Percentiles rank a stretch among this genome's conserved stretches.
These are phyloP conservation scores for Hirsutella minnesotensis DNA, from an alignment of 2,329 filamentous ascomycete species.

Conservation along the genomic window DNA sequence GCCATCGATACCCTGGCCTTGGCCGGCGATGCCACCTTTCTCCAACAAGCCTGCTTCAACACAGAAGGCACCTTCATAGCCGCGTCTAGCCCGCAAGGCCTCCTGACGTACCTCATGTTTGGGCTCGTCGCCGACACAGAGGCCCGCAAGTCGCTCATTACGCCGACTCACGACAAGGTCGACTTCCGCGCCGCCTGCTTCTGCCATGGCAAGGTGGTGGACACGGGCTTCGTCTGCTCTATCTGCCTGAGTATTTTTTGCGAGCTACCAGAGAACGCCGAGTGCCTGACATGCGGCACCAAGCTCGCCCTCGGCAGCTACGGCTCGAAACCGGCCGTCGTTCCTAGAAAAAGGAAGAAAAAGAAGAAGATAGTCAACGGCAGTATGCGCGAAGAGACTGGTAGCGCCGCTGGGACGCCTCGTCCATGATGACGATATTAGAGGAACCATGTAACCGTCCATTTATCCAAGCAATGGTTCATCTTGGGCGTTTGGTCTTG, in stretches of 20 bases:
- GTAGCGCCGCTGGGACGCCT: constrained; percentile 49
- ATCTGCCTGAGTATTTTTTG: constrained; percentile 95
- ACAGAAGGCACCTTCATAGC: constrained; percentile 45
- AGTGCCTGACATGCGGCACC: constrained; percentile 77
- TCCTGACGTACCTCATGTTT: constrained; percentile 92
- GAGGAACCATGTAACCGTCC: background rate
- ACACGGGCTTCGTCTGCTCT: constrained; percentile 89
- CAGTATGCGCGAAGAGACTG: constrained; percentile 40
- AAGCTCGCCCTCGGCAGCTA: constrained; percentile 65
- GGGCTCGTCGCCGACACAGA: constrained; percentile 62
- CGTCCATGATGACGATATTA: constrained; percentile 17
- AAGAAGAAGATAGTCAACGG: constrained; percentile 55
- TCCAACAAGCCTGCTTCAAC: constrained; percentile 74
- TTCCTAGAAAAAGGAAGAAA: constrained; percentile 62
- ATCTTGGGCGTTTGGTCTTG: no score
- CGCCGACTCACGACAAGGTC: constrained; percentile 73
- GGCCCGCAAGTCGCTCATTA: constrained; percentile 50
- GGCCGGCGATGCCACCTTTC: constrained; percentile 74
- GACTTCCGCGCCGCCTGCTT: constrained; percentile 98
- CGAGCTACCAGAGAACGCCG: constrained; percentile 44
- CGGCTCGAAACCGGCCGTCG: constrained; percentile 64
- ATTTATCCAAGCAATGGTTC: no score
- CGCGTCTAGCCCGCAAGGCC: constrained; percentile 48
- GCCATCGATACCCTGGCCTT: constrained; percentile 88
- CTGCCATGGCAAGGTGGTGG: constrained; percentile 83